phyloP scores from a whole-genome alignment of 1,284 basidiomycete genomes.

The Fistulina hepatica region DNA sequence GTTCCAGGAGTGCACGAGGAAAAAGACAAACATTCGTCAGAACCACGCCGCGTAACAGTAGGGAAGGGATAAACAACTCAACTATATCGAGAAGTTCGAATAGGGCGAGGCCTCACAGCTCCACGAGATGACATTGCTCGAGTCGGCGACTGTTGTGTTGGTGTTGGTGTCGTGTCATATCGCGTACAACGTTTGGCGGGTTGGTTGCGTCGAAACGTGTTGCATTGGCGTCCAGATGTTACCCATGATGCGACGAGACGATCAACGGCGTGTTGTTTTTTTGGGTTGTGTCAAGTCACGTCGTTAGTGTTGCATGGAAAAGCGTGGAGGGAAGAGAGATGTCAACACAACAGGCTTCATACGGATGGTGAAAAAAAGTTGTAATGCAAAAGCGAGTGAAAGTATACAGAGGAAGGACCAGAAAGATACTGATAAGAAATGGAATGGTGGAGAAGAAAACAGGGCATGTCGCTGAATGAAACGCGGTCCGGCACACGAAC shows the following conservation, averaged over 20 bases:
- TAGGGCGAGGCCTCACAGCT: constrained; percentile 1
- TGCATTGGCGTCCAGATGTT: too few species aligned
- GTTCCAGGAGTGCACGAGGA: neutral
- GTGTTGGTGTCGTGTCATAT: neutral
- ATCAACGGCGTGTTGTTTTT: neutral
- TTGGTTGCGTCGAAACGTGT: too few species aligned
- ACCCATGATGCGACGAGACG: too few species aligned
- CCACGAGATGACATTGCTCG: neutral
- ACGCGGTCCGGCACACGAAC: too few species aligned
- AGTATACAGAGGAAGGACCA: too few species aligned
- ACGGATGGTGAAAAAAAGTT: too few species aligned
- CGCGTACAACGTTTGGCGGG: neutral
- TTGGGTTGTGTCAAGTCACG: neutral
- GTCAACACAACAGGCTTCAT: too few species aligned
- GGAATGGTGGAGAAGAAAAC: too few species aligned
- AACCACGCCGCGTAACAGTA: neutral
- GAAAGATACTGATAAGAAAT: too few species aligned
- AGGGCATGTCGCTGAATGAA: too few species aligned
- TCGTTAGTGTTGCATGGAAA: neutral
- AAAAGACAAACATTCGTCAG: too few species aligned
- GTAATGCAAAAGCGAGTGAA: too few species aligned
- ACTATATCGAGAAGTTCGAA: neutral
- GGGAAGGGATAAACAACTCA: neutral
- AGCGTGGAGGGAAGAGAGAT: neutral
- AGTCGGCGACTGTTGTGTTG: neutral